Evolutionary conservation across 495 filamentous ascomycete species (phyloP), one percentile per base, ranked within the genome.

Genomic region (Trichoderma erinaceum): DNA sequence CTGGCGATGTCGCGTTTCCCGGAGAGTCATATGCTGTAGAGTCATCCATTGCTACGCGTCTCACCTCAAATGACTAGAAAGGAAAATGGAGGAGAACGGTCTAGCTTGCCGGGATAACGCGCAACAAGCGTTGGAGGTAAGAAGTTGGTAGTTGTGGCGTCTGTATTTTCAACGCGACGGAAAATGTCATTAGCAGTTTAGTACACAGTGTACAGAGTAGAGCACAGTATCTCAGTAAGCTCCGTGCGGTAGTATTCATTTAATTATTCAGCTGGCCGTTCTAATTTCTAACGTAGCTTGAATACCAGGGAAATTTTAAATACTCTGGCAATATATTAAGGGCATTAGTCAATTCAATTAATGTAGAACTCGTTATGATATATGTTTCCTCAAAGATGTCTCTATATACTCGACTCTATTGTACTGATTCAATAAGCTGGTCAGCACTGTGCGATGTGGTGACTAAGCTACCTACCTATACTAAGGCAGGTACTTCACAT

Each of bases 11-110:
- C 68, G 75, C 82, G 73, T 82, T 80, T 64, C 77, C 80, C 23
- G 84, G 80, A 50, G 82, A 84, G 73, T 79, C 85, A 70, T 84
- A 87, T 73, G 75, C 83, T 66, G 81, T 73, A 52, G 78, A 78
- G 64, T 85, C 84, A 66, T 88, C 85, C 85, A 88, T 88, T 27
- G 75, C 69, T 12, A 61, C 23, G 56, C 27, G 56, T 61, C 23
- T 61, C 56, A 11, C 10, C 25, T 27, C 5, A 32, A 16, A 16
- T 13, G 12, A 61, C 12, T 3, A 3, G 23, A 32, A 32, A 13
- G 3, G 25, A 61, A 25, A 32, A 61, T 61, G 27, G 27, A 11
- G 16, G 23, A 29, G 12, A 27, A 25, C 12, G 16, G 12, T 18
- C 56, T 21, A 32, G 12, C 27, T 32, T 61, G 56, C 12, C 25